Conservation (phyloP, 2,329 filamentous ascomycete species). For the Fusarium ambrosium region DNA sequence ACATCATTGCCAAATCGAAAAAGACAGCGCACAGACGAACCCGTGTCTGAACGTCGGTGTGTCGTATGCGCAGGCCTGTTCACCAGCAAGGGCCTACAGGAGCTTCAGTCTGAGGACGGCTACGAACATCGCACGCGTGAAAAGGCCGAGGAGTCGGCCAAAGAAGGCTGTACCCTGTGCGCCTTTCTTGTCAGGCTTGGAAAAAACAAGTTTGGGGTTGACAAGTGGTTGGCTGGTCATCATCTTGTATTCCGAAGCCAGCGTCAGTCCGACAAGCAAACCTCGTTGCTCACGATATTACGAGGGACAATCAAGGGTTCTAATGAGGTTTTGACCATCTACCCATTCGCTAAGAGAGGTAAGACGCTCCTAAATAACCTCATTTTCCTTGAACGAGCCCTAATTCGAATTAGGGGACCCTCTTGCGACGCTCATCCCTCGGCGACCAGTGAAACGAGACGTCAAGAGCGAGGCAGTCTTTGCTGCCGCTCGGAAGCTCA, state of each 20-base stretch:
- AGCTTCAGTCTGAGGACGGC: background rate
- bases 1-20: background rate
- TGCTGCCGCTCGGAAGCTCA: background rate
- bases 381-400: accelerated
- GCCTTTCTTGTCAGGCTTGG: background rate
- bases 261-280: background rate
- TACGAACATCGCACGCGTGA: background rate
- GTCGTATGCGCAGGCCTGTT: background rate
- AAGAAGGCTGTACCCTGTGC: background rate
- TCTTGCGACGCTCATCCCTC: background rate
- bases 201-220: background rate
- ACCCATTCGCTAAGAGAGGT: background rate
- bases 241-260: background rate
- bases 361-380: too few relatives aligned
- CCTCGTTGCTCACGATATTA: background rate
- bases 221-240: background rate
- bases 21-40: background rate
- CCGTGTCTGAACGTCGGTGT: background rate
- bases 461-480: background rate
- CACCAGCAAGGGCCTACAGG: background rate
- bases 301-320: background rate
- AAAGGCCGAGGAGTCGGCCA: background rate
- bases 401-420: background rate
- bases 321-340: background rate
- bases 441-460: background rate